Conservation (phyloP, 2,329 filamentous ascomycete genomes). For the Neonectria ditissima region DNA sequence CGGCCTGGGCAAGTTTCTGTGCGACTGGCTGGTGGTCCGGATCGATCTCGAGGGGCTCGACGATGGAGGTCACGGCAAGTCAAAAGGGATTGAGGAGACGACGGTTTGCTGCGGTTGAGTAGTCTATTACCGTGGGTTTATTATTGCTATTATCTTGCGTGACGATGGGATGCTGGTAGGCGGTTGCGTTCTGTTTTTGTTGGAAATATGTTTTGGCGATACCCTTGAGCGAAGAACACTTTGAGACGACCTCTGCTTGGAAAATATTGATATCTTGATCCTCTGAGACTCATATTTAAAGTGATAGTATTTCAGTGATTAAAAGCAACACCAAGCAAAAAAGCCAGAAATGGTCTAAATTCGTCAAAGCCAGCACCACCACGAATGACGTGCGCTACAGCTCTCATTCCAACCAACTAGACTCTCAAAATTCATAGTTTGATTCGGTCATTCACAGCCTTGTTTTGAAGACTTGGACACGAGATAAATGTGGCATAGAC, state of each 20-base stretch:
- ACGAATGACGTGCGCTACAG: background rate
- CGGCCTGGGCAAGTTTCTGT: conserved; percentile 65
- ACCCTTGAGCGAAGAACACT: conserved; percentile 9
- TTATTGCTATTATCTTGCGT: background rate
- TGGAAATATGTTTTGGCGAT: conserved; percentile 18
- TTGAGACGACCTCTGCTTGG: background rate
- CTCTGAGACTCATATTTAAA: background rate
- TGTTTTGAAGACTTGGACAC: background rate
- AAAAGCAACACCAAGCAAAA: background rate
- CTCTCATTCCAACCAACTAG: no score
- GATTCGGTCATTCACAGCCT: no score
- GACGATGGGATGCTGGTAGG: background rate
- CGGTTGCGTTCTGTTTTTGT: conserved; percentile 1
- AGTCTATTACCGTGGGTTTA: no score
- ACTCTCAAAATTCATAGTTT: background rate
- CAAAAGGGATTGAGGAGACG: conserved; percentile 57
- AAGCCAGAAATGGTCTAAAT: background rate
- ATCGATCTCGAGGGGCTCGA: conserved; percentile 50
- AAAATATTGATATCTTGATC: background rate
- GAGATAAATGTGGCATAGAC: background rate
- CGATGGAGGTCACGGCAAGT: conserved; percentile 37
- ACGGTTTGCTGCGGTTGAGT: conserved; percentile 59
- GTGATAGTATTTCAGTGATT: background rate
- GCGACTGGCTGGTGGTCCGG: conserved; percentile 62
- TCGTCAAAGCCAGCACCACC: background rate